Percentiles rank a stretch among this genome's conserved stretches.
These are phyloP conservation scores for Sporothrix variecibatus DNA, from an alignment of 2,329 filamentous ascomycete species.

Conservation along the genomic window DNA sequence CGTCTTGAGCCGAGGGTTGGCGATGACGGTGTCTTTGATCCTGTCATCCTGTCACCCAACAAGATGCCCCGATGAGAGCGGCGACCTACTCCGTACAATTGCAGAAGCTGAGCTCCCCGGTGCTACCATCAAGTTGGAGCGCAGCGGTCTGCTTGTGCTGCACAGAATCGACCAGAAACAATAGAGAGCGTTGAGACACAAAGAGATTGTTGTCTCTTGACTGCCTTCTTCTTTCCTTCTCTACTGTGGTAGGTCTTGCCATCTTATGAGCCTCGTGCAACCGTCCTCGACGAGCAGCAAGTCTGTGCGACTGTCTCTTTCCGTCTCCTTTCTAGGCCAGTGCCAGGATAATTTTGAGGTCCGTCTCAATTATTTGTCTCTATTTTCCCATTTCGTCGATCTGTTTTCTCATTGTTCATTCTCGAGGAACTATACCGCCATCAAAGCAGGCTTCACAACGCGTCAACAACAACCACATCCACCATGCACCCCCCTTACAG, in stretches of 20 bases:
- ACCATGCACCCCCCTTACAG: background rate
- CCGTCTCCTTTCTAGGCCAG: background rate
- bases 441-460: background rate
- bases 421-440: background rate
- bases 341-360: background rate
- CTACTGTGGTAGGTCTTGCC: background rate
- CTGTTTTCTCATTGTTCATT: background rate
- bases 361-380: background rate
- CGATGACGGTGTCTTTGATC: background rate
- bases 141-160: background rate
- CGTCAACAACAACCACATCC: background rate
- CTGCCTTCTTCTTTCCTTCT: background rate
- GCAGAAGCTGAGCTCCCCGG: conserved; percentile 1
- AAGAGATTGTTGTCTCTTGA: background rate
- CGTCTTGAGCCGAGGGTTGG: background rate
- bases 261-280: background rate
- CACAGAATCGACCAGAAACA: background rate
- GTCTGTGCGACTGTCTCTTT: background rate
- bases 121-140: background rate
- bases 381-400: background rate
- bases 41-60: background rate
- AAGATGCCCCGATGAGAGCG: background rate
- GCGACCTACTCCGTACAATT: background rate
- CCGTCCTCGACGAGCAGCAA: conserved; percentile 9
- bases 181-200: conserved; percentile 18